Percentiles rank a stretch among this genome's conserved stretches.
Evolutionary conservation across 345 rosid species (phyloP).

Genomic region (Excoecaria cochinchinensis): DNA sequence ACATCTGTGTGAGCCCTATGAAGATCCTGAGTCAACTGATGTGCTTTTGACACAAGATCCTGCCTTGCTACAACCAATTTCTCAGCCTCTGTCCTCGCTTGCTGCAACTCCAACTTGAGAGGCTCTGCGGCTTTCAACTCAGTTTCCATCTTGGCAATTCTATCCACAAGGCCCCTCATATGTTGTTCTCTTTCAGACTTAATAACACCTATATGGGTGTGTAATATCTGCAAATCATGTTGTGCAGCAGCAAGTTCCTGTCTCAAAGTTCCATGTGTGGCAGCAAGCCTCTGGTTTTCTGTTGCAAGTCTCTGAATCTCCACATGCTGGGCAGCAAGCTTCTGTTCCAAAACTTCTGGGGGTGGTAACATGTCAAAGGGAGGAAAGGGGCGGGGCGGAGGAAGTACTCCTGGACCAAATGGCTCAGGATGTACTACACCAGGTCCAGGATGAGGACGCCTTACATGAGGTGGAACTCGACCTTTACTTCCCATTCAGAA

Average conservation of each 20-base stretch:
- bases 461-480: constrained; percentile 68
- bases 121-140: constrained; percentile 72
- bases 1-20: constrained; percentile 70
- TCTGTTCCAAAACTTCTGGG: constrained; percentile 84
- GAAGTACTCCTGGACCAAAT: constrained; percentile 48
- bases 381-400: constrained; percentile 48
- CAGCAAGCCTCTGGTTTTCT: constrained; percentile 86
- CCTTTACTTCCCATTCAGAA: constrained; percentile 74
- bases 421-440: constrained; percentile 56
- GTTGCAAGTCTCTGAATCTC: constrained; percentile 90
- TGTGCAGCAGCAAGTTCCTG: constrained; percentile 89
- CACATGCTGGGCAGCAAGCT: constrained; percentile 70
- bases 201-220: constrained; percentile 60
- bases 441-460: constrained; percentile 65
- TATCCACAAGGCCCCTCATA: constrained; percentile 62
- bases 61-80: constrained; percentile 66
- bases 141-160: constrained; percentile 71
- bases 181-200: constrained; percentile 82
- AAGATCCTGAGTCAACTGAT: constrained; percentile 73
- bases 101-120: constrained; percentile 65
- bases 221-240: constrained; percentile 85
- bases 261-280: constrained; percentile 69
- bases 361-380: constrained; percentile 75
- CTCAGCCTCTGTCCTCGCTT: constrained; percentile 72
- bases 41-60: constrained; percentile 73